phyloP scores from a whole-genome alignment of 1,284 basidiomycete genomes.

The Trichosporon coremiiforme region DNA sequence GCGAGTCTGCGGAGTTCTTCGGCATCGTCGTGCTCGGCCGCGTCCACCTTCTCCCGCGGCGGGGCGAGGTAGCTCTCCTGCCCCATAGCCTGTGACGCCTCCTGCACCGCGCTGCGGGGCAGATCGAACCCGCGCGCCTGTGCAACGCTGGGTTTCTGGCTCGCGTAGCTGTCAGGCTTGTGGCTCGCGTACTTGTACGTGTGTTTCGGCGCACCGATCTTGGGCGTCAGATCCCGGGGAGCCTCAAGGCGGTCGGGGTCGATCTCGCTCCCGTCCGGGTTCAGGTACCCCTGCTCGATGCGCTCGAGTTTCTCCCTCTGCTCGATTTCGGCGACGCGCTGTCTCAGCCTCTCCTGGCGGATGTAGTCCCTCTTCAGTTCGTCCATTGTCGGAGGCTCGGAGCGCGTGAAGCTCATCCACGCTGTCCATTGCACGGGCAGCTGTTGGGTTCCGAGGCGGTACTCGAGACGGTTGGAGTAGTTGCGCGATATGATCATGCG shows the following conservation, averaged over 20 bases:
- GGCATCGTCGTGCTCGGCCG: constrained; percentile 25
- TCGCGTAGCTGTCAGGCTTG: no score
- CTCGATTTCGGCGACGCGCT: constrained; percentile 44
- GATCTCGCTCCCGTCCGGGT: constrained; percentile 35
- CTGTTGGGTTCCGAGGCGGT: constrained; percentile 38
- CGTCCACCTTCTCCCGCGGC: constrained; percentile 42
- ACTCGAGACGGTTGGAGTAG: constrained; percentile 28
- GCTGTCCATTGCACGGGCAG: constrained; percentile 48
- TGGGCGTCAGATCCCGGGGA: background rate
- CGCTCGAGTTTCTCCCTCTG: constrained; percentile 46
- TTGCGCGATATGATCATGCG: background rate
- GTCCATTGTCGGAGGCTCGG: constrained; percentile 39
- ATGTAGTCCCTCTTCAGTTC: constrained; percentile 44
- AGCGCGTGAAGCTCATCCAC: constrained; percentile 46
- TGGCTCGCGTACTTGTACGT: no score
- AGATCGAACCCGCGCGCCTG: background rate
- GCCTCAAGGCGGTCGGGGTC: constrained; percentile 8
- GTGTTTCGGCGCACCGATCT: background rate
- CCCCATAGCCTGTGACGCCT: constrained; percentile 3
- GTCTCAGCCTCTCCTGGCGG: constrained; percentile 36
- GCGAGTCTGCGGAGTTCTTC: constrained; percentile 46
- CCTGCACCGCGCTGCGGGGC: background rate
- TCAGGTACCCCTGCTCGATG: constrained; percentile 51
- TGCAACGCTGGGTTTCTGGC: background rate
- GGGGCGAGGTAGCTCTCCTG: constrained; percentile 32